Conservation (phyloP, 805 yeast genomes). For the Kuraishia ogatae region DNA sequence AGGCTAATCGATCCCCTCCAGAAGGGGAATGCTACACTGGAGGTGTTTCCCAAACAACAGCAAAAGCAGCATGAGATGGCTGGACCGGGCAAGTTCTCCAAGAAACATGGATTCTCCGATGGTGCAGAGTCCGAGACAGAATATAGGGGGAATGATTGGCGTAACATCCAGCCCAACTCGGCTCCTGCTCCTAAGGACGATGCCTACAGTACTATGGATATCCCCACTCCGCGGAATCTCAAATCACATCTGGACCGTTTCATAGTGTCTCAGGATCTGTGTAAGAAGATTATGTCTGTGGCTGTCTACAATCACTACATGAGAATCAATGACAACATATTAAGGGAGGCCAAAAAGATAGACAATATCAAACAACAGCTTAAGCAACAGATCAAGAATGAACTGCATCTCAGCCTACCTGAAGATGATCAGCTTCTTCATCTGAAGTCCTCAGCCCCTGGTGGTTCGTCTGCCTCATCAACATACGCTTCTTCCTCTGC, state of each 20-base stretch:
- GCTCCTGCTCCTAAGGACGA: neutral
- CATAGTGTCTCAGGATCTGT: conserved; percentile 47
- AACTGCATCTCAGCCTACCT: neutral
- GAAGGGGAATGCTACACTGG: neutral
- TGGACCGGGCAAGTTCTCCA: conserved; percentile 4
- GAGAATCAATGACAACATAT: conserved; percentile 30
- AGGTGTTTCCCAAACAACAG: neutral
- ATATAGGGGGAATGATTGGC: neutral
- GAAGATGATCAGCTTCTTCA: neutral
- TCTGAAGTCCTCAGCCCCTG: neutral
- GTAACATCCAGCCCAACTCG: neutral
- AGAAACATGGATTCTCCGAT: conserved; percentile 4
- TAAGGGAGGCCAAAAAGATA: conserved; percentile 5
- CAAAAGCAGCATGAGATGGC: neutral
- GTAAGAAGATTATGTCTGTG: conserved; percentile 51
- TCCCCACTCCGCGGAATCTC: conserved; percentile 40
- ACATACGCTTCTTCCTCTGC: neutral
- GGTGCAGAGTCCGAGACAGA: neutral
- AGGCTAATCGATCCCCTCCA: neutral
- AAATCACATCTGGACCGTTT: conserved; percentile 39
- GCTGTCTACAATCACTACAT: conserved; percentile 53
- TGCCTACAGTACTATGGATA: conserved; percentile 6
- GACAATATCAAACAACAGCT: neutral
- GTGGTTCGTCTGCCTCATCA: neutral
- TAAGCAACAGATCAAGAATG: conserved; percentile 1